phyloP scores from a whole-genome alignment of 441 rosid genomes.

The Monsonia emarginata region DNA sequence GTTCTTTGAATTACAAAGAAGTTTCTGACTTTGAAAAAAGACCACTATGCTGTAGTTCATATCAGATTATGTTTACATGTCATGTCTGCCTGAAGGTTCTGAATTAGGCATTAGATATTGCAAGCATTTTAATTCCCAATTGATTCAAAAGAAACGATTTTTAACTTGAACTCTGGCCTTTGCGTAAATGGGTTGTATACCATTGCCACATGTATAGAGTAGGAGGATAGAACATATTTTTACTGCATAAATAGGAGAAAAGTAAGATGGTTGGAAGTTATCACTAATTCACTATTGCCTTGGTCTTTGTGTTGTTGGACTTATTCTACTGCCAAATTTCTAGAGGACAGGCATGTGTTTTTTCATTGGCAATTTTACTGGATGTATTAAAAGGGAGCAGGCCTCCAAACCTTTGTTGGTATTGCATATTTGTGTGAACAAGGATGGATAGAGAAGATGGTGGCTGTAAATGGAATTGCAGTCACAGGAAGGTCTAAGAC shows the following conservation, averaged over 20 bases:
- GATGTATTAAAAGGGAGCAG: no score
- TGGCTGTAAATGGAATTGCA: neutral
- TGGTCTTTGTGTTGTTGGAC: neutral
- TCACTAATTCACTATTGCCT: neutral
- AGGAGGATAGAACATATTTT: neutral
- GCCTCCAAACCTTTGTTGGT: no score
- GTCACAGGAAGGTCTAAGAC: neutral
- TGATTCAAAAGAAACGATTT: neutral
- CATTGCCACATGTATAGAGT: neutral
- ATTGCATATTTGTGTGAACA: neutral
- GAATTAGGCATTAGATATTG: neutral
- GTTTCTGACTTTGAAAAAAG: no score
- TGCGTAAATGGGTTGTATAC: neutral
- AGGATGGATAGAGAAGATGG: neutral
- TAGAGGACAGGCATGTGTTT: no score
- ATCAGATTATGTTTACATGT: neutral
- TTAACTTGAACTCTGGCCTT: no score
- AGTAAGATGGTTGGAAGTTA: neutral
- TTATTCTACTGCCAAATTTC: neutral
- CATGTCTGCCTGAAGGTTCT: neutral
- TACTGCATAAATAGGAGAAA: neutral
- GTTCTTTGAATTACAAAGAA: no score
- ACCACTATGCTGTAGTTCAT: neutral
- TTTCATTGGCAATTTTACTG: no score
- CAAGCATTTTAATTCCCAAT: neutral